Percentiles rank a stretch among this genome's conserved stretches.
Conservation (phyloP, 2,329 filamentous ascomycete genomes). For the Epichloe amarillans region DNA sequence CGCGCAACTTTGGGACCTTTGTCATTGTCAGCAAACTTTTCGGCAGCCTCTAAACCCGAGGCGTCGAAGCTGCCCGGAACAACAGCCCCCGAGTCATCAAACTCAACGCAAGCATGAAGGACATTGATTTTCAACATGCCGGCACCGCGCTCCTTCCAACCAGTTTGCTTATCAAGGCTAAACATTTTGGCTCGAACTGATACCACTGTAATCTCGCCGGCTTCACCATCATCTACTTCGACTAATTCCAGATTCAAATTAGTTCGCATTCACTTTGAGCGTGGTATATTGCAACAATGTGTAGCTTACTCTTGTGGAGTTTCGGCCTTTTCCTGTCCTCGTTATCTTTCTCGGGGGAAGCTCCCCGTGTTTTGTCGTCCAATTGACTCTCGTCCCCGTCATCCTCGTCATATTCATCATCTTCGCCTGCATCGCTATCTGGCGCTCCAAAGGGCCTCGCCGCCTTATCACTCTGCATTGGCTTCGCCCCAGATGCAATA, state of each 20-base stretch:
- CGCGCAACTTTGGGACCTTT: slow-evolving; percentile 42
- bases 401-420: slow-evolving; percentile 25
- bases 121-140: slow-evolving; percentile 80
- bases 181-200: slow-evolving; percentile 75
- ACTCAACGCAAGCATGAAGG: slow-evolving; percentile 40
- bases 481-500: slow-evolving; percentile 42
- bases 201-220: slow-evolving; percentile 64
- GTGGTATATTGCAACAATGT: not conserved
- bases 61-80: slow-evolving; percentile 42
- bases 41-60: slow-evolving; percentile 35
- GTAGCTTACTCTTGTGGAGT: slow-evolving; percentile 53
- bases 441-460: slow-evolving; percentile 67
- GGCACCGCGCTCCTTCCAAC: slow-evolving; percentile 82
- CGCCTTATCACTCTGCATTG: slow-evolving; percentile 44
- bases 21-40: slow-evolving; percentile 17
- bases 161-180: slow-evolving; percentile 54
- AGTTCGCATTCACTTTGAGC: not conserved
- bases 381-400: slow-evolving; percentile 27
- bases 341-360: slow-evolving; percentile 39
- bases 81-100: slow-evolving; percentile 37
- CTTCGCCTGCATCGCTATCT: slow-evolving; percentile 45
- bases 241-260: slow-evolving; percentile 28
- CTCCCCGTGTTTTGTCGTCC: slow-evolving; percentile 32
- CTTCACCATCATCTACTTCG: slow-evolving; percentile 71
- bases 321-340: slow-evolving; percentile 54